phyloP scores from a whole-genome alignment of 1,284 basidiomycete genomes.

The Mycena sp. region DNA sequence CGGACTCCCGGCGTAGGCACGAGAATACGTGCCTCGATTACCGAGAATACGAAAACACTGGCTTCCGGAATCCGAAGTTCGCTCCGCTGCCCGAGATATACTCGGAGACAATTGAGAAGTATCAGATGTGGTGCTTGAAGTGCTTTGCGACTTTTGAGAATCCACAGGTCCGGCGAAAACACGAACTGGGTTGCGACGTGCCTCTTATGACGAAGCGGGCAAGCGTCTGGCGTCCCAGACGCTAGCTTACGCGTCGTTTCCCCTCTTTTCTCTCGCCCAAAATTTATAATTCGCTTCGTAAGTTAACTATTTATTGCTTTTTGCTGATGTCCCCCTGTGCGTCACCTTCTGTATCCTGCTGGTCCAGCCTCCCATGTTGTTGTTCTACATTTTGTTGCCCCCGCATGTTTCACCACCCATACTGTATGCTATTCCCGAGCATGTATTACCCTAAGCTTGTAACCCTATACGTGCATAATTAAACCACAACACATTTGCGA shows the following conservation, averaged over 20 bases:
- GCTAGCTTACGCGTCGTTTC: not conserved
- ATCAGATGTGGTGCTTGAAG: constrained; percentile 4
- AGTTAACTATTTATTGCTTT: not conserved
- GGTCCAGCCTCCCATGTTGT: not conserved
- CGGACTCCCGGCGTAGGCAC: constrained; percentile 14
- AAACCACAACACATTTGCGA: not conserved
- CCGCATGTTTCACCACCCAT: not conserved
- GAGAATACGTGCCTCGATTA: not conserved
- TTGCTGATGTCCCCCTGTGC: not conserved
- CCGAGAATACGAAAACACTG: not conserved
- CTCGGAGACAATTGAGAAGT: not conserved
- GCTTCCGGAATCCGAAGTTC: not conserved
- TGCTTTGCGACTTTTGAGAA: not conserved
- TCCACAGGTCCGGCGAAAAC: not conserved
- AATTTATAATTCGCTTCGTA: not conserved
- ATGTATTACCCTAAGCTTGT: not conserved
- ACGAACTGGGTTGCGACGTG: not conserved
- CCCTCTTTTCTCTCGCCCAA: not conserved
- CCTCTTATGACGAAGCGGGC: not conserved
- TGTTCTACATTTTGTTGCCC: not conserved
- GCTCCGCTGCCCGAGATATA: constrained; percentile 16
- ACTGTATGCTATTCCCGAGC: not conserved
- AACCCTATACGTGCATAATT: not conserved
- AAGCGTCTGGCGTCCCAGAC: not conserved
- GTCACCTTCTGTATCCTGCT: not conserved